Evolutionary conservation across 495 filamentous ascomycete species (phyloP).

Genomic region (Hypoxylon trugodes): DNA sequence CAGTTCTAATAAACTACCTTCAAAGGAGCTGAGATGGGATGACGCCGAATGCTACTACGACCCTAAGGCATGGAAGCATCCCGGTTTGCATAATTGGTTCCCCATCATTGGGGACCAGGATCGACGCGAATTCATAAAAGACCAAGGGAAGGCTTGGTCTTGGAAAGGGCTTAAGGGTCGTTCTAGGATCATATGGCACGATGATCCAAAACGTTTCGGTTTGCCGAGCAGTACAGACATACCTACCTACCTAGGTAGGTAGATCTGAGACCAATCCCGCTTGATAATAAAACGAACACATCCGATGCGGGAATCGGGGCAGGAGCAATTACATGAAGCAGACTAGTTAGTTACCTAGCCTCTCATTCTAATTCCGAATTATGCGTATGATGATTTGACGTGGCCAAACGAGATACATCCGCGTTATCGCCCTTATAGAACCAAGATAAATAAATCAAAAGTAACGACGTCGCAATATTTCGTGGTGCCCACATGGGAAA

Average conservation of each 20-base stretch:
- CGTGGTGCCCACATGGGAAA: too few relatives aligned
- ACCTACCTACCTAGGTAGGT: background rate
- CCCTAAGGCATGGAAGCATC: background rate
- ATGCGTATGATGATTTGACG: too few relatives aligned
- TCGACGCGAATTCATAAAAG: background rate
- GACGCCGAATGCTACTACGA: background rate
- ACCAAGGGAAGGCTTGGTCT: conserved; percentile 1
- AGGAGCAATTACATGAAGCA: too few relatives aligned
- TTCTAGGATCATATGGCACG: background rate
- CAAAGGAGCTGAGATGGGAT: background rate
- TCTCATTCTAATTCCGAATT: too few relatives aligned
- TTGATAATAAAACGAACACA: too few relatives aligned
- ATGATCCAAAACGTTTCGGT: background rate
- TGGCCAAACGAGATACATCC: too few relatives aligned
- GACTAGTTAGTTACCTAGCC: too few relatives aligned
- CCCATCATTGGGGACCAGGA: conserved; percentile 8
- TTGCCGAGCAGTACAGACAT: background rate
- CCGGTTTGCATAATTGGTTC: background rate
- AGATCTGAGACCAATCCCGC: too few relatives aligned
- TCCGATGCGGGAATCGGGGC: too few relatives aligned
- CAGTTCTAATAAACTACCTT: background rate
- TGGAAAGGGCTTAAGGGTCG: background rate
- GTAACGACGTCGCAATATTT: too few relatives aligned
- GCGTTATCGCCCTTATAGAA: too few relatives aligned
- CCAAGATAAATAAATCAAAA: too few relatives aligned